Conservation (phyloP, 1,284 basidiomycete species). For the Ustilago cynodontis region DNA sequence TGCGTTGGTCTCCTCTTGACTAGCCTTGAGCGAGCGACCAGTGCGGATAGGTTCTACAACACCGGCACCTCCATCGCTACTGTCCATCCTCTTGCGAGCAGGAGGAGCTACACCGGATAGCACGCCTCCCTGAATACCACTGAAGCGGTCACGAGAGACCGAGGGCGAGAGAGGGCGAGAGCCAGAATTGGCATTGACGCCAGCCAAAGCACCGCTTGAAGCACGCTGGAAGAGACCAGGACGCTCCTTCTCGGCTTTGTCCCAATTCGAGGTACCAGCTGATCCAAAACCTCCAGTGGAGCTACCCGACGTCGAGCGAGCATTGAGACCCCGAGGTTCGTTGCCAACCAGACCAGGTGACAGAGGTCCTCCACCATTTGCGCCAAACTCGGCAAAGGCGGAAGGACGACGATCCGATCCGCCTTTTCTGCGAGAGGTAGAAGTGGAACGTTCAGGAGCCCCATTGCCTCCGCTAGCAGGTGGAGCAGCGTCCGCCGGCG, state of each 20-base stretch:
- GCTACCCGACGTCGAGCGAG: slow-evolving; percentile 47
- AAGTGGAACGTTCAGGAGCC: slow-evolving; percentile 35
- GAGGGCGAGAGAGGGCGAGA: slow-evolving; percentile 49
- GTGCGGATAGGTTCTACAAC: slow-evolving; percentile 15
- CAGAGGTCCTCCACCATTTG: slow-evolving; percentile 29
- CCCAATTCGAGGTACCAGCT: slow-evolving; percentile 39
- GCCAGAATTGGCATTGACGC: slow-evolving; percentile 26
- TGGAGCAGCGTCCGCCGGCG: slow-evolving; percentile 29
- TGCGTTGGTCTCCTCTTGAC: slow-evolving; percentile 26
- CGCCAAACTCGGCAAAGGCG: slow-evolving; percentile 39
- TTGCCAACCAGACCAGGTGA: slow-evolving; percentile 30
- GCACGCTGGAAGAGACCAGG: slow-evolving; percentile 60
- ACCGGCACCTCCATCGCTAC: slow-evolving; percentile 36
- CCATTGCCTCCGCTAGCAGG: slow-evolving; percentile 9
- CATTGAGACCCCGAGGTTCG: slow-evolving; percentile 57
- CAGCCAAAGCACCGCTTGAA: slow-evolving; percentile 41
- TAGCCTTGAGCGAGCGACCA: slow-evolving; percentile 23
- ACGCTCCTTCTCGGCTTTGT: slow-evolving; percentile 48
- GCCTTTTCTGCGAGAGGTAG: slow-evolving; percentile 43
- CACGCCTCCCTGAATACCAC: slow-evolving; percentile 62
- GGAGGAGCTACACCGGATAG: slow-evolving; percentile 59
- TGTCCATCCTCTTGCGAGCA: slow-evolving; percentile 57
- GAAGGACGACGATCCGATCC: slow-evolving; percentile 40
- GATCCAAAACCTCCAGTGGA: slow-evolving; percentile 35
- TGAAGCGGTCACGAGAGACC: slow-evolving; percentile 54